Conservation (phyloP, 1,284 basidiomycete species). For the Papiliotrema flavescens region DNA sequence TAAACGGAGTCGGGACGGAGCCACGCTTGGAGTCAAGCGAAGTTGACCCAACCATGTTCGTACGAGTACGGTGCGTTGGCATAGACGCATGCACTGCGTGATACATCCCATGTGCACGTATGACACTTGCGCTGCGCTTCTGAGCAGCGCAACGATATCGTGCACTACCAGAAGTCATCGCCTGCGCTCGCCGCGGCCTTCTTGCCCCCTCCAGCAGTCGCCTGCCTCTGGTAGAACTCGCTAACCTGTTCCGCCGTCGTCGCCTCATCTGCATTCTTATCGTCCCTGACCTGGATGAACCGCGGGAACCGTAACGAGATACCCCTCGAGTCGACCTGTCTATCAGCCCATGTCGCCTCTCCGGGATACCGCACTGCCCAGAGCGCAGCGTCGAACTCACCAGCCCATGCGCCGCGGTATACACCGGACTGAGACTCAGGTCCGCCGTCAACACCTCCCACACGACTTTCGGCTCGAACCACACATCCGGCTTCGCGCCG, state of each 20-base stretch:
- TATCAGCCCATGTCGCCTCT: background rate
- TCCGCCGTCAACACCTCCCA: constrained; percentile 99
- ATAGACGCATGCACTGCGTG: background rate
- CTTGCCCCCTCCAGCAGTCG: constrained; percentile 63
- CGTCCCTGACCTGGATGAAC: constrained; percentile 86
- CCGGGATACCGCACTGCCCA: background rate
- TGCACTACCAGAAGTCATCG: constrained; percentile 68
- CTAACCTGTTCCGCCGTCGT: constrained; percentile 83
- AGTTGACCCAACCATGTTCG: too few species aligned
- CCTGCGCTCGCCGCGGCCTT: constrained; percentile 59
- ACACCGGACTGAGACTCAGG: constrained; percentile 92
- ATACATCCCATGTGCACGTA: background rate
- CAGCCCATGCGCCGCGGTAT: constrained; percentile 92
- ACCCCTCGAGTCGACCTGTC: constrained; percentile 75
- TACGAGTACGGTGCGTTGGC: too few species aligned
- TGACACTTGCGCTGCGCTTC: too few species aligned
- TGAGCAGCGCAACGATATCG: too few species aligned
- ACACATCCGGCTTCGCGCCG: constrained; percentile 86
- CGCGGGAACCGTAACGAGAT: constrained; percentile 95
- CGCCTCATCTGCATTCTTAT: constrained; percentile 86
- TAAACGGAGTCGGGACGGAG: too few species aligned
- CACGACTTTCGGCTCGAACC: constrained; percentile 91
- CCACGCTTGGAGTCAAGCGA: too few species aligned
- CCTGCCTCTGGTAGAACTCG: constrained; percentile 91
- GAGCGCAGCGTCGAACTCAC: constrained; percentile 53